Evolutionary conservation across 2,329 filamentous ascomycete species (phyloP).

Genomic region (Botrytis tulipae): DNA sequence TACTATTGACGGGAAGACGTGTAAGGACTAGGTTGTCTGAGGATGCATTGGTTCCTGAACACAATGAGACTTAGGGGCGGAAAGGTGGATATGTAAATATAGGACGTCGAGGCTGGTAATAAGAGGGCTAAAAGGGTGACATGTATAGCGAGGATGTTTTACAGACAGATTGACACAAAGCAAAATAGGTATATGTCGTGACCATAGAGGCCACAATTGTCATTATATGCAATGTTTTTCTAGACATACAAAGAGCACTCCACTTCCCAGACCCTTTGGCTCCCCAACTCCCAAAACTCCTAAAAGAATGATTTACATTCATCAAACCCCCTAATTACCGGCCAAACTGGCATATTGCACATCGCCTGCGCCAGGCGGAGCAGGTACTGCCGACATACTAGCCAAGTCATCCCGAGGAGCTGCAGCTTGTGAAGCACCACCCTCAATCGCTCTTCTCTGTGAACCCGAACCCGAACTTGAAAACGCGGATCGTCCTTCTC

Average conservation of each 20-base stretch:
- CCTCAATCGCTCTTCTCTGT: constrained; percentile 35
- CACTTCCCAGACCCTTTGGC: constrained; percentile 4
- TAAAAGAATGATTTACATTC: constrained; percentile 26
- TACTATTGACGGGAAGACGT: constrained; percentile 37
- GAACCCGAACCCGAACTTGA: constrained; percentile 41
- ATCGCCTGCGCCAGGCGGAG: constrained; percentile 76
- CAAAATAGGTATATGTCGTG: neutral
- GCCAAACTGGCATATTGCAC: constrained; percentile 82
- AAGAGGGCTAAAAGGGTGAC: neutral
- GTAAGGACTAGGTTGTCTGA: neutral
- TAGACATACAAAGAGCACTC: neutral
- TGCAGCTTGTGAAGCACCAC: constrained; percentile 29
- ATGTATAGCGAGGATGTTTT: neutral
- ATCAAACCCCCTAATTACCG: constrained; percentile 61
- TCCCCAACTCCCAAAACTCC: constrained; percentile 36
- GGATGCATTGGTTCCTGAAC: neutral
- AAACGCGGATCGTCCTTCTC: constrained; percentile 67
- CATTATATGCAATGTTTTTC: constrained; percentile 19
- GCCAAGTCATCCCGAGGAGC: constrained; percentile 35
- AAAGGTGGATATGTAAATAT: neutral
- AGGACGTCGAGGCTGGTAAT: neutral
- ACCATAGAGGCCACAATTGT: constrained; percentile 4
- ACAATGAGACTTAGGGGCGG: neutral
- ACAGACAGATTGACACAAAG: neutral
- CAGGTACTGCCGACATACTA: constrained; percentile 54